Evolutionary conservation across 805 yeast genomes (phyloP).

Genomic region (Myxozyma udenii): DNA sequence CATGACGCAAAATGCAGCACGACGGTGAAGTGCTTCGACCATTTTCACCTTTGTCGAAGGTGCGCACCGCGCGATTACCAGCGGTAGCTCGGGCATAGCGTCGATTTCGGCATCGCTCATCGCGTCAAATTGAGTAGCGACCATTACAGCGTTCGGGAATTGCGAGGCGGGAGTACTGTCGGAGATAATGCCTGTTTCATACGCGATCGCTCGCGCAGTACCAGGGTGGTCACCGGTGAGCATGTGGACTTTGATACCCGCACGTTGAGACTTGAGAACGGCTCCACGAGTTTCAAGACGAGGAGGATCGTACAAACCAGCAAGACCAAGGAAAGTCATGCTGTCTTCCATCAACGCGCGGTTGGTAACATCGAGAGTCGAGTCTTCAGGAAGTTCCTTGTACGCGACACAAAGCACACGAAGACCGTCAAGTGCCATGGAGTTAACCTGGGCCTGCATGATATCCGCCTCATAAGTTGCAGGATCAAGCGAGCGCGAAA

Average conservation of each 20-base stretch:
- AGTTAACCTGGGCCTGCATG: slow-evolving; percentile 57
- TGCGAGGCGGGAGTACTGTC: slow-evolving; percentile 53
- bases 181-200: slow-evolving; percentile 67
- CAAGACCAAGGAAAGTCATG: slow-evolving; percentile 60
- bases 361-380: slow-evolving; percentile 29
- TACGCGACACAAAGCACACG: slow-evolving; percentile 72
- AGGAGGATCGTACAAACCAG: slow-evolving; percentile 81
- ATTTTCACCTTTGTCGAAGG: slow-evolving; percentile 78
- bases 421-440: slow-evolving; percentile 61
- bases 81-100: slow-evolving; percentile 60
- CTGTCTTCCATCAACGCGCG: slow-evolving; percentile 51
- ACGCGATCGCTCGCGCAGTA: slow-evolving; percentile 76
- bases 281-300: slow-evolving; percentile 68
- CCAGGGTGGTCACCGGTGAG: slow-evolving; percentile 80
- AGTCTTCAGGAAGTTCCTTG: slow-evolving; percentile 33
- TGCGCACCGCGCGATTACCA: slow-evolving; percentile 79
- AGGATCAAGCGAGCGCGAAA: slow-evolving; percentile 46
- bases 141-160: slow-evolving; percentile 53
- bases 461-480: slow-evolving; percentile 37
- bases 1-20: slow-evolving; percentile 69
- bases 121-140: slow-evolving; percentile 67
- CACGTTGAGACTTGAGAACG: slow-evolving; percentile 63
- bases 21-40: slow-evolving; percentile 71
- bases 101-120: slow-evolving; percentile 62
- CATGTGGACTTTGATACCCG: slow-evolving; percentile 80